Percentiles rank a stretch among this genome's conserved stretches.
phyloP scores from a whole-genome alignment of 306 rosid genomes.

The Citrullus colocynthis region DNA sequence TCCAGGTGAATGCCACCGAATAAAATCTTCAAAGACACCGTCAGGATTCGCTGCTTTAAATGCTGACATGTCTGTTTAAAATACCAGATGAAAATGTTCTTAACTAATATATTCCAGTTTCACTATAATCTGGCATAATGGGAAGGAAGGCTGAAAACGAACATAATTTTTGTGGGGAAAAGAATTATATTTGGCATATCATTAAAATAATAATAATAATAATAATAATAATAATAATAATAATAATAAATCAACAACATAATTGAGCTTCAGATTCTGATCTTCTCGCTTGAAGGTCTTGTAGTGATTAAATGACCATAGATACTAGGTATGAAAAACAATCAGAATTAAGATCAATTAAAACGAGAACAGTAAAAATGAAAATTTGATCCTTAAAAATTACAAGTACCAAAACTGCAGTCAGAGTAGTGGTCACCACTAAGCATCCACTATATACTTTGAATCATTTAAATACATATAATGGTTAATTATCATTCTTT shows the following conservation, averaged over 20 bases:
- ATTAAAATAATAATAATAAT: no score
- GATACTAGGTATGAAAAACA: background rate
- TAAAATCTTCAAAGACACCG: conserved; percentile 87
- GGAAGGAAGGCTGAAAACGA: background rate
- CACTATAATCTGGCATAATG: background rate
- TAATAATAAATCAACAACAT: background rate
- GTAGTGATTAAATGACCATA: background rate
- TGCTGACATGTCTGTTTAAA: conserved; percentile 77
- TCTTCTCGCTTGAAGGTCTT: background rate
- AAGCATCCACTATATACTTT: background rate
- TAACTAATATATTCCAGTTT: background rate
- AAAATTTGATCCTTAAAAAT: background rate
- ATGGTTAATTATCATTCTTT: background rate
- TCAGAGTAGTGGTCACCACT: background rate
- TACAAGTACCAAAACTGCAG: background rate
- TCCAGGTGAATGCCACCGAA: conserved; percentile 98
- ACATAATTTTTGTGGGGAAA: background rate
- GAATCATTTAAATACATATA: background rate
- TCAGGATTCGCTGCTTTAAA: conserved; percentile 96
- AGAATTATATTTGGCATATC: background rate
- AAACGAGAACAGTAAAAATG: background rate
- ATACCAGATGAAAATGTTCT: conserved; percentile 15
- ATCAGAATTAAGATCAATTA: background rate
- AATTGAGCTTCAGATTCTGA: background rate
- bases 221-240: no score